These are phyloP conservation scores for Eucalyptus cloeziana DNA, from an alignment of 345 rosid genomes.

Conservation along the genomic window DNA sequence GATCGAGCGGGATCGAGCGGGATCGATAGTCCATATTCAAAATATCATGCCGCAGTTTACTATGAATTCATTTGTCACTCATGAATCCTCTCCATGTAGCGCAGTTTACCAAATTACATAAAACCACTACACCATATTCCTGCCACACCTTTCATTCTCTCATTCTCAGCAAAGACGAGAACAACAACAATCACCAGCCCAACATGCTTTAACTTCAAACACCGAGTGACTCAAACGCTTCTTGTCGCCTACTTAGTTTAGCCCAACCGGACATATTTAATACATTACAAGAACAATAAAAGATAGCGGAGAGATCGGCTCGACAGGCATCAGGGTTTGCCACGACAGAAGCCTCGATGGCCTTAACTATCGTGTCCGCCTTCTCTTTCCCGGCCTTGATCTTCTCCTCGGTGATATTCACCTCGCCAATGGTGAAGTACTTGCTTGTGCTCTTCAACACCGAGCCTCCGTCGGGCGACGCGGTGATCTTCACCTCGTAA, in stretches of 20 bases:
- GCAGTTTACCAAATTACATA: neutral
- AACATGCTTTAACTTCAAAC: neutral
- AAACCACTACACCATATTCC: neutral
- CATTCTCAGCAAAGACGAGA: neutral
- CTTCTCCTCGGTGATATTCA: neutral
- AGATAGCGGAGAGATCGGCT: neutral
- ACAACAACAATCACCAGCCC: neutral
- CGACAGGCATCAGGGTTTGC: slow-evolving; percentile 13
- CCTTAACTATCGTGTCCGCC: slow-evolving; percentile 2
- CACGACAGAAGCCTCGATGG: slow-evolving; percentile 14
- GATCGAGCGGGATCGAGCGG: too few species aligned
- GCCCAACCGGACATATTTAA: neutral
- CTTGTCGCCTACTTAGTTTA: neutral
- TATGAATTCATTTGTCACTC: neutral
- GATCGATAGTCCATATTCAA: too few species aligned
- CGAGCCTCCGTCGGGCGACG: slow-evolving; percentile 1
- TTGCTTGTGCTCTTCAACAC: slow-evolving; percentile 2
- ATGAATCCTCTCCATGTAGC: neutral
- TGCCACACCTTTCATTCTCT: neutral
- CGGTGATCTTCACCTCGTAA: slow-evolving; percentile 1
- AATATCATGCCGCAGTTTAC: too few species aligned
- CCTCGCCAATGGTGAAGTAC: slow-evolving; percentile 5
- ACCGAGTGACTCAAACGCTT: neutral
- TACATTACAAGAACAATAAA: neutral
- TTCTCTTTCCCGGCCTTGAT: slow-evolving; percentile 1